These are phyloP conservation scores for Phytophthora constricta DNA, from an alignment of 352 stramenopile species.

Conservation along the genomic window DNA sequence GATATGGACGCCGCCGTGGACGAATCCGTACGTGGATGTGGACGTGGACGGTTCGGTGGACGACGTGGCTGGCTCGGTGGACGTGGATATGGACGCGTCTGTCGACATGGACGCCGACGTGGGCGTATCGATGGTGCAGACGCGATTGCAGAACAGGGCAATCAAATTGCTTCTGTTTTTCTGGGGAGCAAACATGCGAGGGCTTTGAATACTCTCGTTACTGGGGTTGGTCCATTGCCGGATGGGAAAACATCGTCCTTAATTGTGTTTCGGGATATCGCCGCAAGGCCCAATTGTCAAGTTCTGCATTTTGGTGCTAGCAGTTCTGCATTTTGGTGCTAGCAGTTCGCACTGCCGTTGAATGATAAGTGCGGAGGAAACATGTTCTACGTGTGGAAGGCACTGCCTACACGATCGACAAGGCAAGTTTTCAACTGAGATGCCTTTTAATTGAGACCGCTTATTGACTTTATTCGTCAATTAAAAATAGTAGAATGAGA, in stretches of 20 bases:
- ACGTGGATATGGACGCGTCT: no score
- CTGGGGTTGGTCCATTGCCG: conserved; percentile 22
- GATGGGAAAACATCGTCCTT: conserved; percentile 21
- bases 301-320: conserved; percentile 30
- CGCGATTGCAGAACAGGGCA: conserved; percentile 1
- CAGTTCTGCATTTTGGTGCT: no score
- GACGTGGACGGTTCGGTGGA: no score
- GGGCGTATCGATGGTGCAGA: background rate
- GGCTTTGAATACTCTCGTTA: conserved; percentile 32
- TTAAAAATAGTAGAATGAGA: no score
- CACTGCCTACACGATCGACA: conserved; percentile 26
- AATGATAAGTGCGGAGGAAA: conserved; percentile 32
- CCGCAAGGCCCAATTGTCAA: conserved; percentile 16
- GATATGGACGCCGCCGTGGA: no score
- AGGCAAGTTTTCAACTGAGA: conserved; percentile 14
- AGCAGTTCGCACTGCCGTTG: conserved; percentile 23
- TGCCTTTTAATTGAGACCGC: conserved; percentile 13
- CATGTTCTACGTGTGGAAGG: conserved; percentile 34
- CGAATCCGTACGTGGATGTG: no score
- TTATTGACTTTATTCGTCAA: no score
- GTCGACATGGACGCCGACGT: no score
- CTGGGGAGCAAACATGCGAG: conserved; percentile 25
- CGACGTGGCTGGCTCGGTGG: no score
- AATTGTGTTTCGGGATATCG: conserved; percentile 29
- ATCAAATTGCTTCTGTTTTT: conserved; percentile 28